A percentile compares a stretch with the other conserved stretches of the same genome.
Evolutionary conservation across 2,329 filamentous ascomycete genomes (phyloP).

Genomic region (Leptographium radiaticola): DNA sequence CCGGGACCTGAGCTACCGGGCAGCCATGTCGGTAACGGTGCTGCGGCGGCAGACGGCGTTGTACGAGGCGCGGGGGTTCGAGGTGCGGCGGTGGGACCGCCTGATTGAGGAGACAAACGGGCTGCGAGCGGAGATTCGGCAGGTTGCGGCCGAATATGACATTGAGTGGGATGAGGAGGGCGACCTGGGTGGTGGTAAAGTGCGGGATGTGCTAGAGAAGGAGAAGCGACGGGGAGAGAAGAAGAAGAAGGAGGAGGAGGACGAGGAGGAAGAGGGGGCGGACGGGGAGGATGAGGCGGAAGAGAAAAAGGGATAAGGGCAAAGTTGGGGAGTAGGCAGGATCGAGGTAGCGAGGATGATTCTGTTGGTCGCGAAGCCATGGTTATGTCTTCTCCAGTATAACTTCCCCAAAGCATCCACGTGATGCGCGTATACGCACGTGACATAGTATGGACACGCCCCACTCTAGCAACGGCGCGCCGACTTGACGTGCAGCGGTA

Average conservation of each 20-base stretch:
- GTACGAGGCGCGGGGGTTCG: conserved; percentile 64
- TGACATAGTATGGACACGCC: no score
- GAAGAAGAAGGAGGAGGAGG: conserved; percentile 21
- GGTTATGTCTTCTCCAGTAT: no score
- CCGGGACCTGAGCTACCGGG: conserved; percentile 74
- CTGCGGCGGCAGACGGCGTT: conserved; percentile 62
- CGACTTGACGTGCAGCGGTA: no score
- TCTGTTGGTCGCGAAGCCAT: no score
- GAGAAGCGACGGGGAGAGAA: conserved; percentile 32
- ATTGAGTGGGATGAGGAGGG: conserved; percentile 74
- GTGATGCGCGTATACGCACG: no score
- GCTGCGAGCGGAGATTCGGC: conserved; percentile 65
- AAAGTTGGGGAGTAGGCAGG: background rate
- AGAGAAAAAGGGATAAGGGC: conserved; percentile 7
- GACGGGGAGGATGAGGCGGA: background rate
- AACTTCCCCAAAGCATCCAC: no score
- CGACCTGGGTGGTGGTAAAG: conserved; percentile 53
- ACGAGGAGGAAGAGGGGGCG: conserved; percentile 8
- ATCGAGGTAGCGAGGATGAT: no score
- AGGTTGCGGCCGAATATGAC: conserved; percentile 74
- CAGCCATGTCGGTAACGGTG: conserved; percentile 78
- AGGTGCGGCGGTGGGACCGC: conserved; percentile 63
- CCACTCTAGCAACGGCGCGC: no score
- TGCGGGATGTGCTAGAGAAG: conserved; percentile 42
- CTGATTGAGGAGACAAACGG: conserved; percentile 69